A percentile compares a stretch with the other conserved stretches of the same genome.
phyloP scores from a whole-genome alignment of 371 early-diverging fungal species.

The Mortierella sp. region DNA sequence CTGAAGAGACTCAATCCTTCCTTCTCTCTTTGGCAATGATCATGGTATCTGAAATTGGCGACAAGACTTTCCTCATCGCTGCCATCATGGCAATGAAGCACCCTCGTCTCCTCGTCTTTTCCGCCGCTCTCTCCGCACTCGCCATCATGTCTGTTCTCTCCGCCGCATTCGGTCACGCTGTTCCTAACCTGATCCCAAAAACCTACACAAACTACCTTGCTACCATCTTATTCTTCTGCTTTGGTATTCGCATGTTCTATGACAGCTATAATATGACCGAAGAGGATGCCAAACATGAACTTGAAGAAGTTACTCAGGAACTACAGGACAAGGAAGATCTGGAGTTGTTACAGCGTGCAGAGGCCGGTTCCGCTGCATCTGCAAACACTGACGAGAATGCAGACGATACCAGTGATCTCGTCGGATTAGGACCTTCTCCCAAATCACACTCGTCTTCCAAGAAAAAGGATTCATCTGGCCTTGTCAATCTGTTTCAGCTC shows the following conservation, averaged over 20 bases:
- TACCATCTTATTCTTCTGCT: slow-evolving; percentile 86
- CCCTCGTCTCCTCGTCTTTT: slow-evolving; percentile 87
- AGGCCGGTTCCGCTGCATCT: slow-evolving; percentile 52
- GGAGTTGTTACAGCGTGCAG: slow-evolving; percentile 68
- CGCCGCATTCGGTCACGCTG: slow-evolving; percentile 89
- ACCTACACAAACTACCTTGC: slow-evolving; percentile 89
- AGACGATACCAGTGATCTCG: slow-evolving; percentile 22
- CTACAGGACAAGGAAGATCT: slow-evolving; percentile 82
- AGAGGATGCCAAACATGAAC: slow-evolving; percentile 89
- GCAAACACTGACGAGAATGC: slow-evolving; percentile 41
- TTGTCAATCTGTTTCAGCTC: slow-evolving; percentile 73
- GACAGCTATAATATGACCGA: slow-evolving; percentile 91
- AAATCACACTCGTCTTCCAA: slow-evolving; percentile 5
- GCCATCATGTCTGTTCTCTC: slow-evolving; percentile 95
- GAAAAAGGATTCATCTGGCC: slow-evolving; percentile 55
- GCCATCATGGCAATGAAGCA: slow-evolving; percentile 97
- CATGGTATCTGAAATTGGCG: slow-evolving; percentile 95
- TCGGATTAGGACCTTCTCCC: slow-evolving; percentile 18
- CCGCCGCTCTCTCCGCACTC: slow-evolving; percentile 89
- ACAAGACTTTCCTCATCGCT: slow-evolving; percentile 97
- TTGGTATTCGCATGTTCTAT: slow-evolving; percentile 89
- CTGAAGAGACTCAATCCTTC: slow-evolving; percentile 51
- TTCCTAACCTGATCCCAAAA: slow-evolving; percentile 88
- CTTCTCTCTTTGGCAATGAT: slow-evolving; percentile 73
- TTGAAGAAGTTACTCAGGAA: slow-evolving; percentile 90